phyloP scores from a whole-genome alignment of 257 asterid species.

The Solanum pennellii region DNA sequence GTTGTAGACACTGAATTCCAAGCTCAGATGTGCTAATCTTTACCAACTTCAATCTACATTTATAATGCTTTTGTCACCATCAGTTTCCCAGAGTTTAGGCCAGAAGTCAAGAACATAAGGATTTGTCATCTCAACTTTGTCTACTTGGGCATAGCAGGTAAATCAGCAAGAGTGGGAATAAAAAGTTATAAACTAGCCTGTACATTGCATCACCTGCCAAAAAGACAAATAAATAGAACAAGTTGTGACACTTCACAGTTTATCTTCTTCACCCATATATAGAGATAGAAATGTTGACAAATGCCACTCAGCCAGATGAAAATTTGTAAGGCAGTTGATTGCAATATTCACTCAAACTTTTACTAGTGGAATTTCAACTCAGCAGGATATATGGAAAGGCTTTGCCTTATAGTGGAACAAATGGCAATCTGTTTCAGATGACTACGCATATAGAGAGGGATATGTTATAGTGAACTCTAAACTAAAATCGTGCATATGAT shows the following conservation, averaged over 20 bases:
- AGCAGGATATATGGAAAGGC: constrained; percentile 4
- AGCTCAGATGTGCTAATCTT: neutral
- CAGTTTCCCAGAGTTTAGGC: neutral
- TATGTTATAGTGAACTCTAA: neutral
- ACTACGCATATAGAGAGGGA: neutral
- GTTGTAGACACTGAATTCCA: neutral
- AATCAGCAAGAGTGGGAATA: neutral
- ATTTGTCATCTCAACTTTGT: neutral
- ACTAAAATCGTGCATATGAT: neutral
- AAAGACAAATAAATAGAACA: neutral
- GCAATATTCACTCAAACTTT: neutral
- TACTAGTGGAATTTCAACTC: neutral
- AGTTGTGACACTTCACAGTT: neutral
- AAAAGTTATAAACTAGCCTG: neutral
- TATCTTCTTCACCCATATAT: neutral
- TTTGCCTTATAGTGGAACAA: neutral
- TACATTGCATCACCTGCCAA: neutral
- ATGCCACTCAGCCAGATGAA: neutral
- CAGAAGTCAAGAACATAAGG: neutral
- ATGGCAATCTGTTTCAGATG: neutral
- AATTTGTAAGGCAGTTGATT: neutral
- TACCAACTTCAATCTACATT: neutral
- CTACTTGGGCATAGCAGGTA: neutral
- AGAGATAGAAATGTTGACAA: neutral
- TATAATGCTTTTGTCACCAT: neutral